Evolutionary conservation across 2,329 filamentous ascomycete species (phyloP).

Genomic region (Arachnomyces sp.): DNA sequence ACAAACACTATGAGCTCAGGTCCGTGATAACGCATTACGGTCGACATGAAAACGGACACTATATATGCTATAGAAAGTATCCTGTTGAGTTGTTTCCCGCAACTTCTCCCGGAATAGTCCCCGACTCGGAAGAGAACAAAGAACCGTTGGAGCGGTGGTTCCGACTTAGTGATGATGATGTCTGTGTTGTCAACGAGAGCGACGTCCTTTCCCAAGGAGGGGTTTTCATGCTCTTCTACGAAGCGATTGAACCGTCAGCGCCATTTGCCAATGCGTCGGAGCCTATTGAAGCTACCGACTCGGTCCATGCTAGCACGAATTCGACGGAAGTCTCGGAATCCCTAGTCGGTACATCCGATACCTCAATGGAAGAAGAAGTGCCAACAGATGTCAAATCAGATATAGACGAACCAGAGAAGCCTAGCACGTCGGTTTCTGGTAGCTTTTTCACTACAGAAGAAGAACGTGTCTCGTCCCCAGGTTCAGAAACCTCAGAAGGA

Average conservation of each 20-base stretch:
- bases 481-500: no score
- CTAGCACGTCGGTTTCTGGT: no score
- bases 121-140: conserved; percentile 26
- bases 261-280: conserved; percentile 3
- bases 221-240: conserved; percentile 97
- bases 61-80: conserved; percentile 80
- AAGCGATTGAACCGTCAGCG: conserved; percentile 50
- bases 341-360: conserved; percentile 19
- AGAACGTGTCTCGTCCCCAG: no score
- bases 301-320: background rate
- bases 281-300: conserved; percentile 7
- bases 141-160: conserved; percentile 62
- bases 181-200: conserved; percentile 64
- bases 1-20: conserved; percentile 61
- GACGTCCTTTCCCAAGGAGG: conserved; percentile 68
- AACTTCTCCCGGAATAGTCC: conserved; percentile 23
- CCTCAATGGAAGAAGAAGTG: conserved; percentile 14
- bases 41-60: conserved; percentile 90
- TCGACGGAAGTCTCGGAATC: conserved; percentile 16
- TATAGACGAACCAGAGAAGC: no score
- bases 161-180: conserved; percentile 82
- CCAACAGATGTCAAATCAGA: conserved; percentile 13
- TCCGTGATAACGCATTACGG: conserved; percentile 86
- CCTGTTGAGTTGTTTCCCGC: conserved; percentile 33
- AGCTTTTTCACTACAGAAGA: no score